Evolutionary conservation across 2,329 filamentous ascomycete species (phyloP).

Genomic region (Venturia effusa): DNA sequence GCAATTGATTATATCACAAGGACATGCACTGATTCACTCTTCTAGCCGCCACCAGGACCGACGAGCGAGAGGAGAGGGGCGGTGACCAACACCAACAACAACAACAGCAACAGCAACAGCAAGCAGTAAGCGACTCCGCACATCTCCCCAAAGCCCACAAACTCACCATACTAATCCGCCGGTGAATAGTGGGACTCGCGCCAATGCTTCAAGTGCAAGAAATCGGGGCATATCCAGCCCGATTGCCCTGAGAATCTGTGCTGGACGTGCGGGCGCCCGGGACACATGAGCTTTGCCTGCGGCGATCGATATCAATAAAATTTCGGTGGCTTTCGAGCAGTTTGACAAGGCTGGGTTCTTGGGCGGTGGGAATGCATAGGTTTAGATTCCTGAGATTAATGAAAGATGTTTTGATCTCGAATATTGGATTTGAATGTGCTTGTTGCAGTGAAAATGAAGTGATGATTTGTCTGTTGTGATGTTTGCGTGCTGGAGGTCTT

Average conservation of each 20-base stretch:
- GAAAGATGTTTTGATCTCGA: too few species aligned
- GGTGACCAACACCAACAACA: neutral
- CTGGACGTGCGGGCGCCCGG: neutral
- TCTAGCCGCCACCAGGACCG: neutral
- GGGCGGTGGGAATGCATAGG: neutral
- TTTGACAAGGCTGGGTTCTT: too few species aligned
- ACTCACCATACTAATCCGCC: neutral
- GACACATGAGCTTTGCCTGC: neutral
- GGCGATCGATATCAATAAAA: neutral
- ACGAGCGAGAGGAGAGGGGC: neutral
- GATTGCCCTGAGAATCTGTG: neutral
- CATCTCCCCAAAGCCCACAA: too few species aligned
- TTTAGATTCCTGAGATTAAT: neutral
- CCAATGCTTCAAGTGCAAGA: neutral
- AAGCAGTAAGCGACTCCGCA: too few species aligned
- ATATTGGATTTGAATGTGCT: too few species aligned
- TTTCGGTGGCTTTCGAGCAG: too few species aligned
- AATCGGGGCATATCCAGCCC: neutral
- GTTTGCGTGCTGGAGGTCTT: too few species aligned
- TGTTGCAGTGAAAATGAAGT: too few species aligned
- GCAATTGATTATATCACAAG: too few species aligned
- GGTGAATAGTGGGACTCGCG: neutral
- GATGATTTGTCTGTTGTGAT: too few species aligned
- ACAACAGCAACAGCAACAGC: too few species aligned
- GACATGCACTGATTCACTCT: neutral